Base-by-base conservation (phyloP, 2,329 filamentous ascomycete genomes). In the Pyricularia pennisetigena region DNA sequence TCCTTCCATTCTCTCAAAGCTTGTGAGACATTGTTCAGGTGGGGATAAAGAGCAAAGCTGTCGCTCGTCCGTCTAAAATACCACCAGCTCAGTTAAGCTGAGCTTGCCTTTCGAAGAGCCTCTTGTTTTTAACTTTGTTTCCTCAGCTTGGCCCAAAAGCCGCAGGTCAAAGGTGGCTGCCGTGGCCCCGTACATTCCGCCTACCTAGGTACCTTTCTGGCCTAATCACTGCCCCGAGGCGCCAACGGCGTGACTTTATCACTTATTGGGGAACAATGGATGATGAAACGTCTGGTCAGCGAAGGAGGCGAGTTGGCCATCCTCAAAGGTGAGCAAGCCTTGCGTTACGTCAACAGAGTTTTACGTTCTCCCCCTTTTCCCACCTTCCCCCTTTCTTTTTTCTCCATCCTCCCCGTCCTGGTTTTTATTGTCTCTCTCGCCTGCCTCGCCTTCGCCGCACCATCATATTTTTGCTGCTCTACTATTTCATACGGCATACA, bases 311-410 rank as follows among this genome's bases (percentile, higher is more conserved):
- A 26, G 59, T 28, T 62, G 59, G 26, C 59, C 10, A 28, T 28
- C 4, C 57, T 67, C 24, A 29, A 67, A 35, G 49, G 65, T 67
- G 65, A 67, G 65, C 61, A 32, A 41, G 30, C 65, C 59, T 62
- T 61, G 28, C 14, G 20, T 62, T 67, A n/a, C 23, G 14, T 28
- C 65, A 61, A 28, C 12, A 23, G 23, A 20, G 2, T 29, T 24
- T 29, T 29, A 28, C 8, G 28, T 24, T 28, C 8, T 28, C 49
- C n/a, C 24, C 24, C 8, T 61, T 61, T 35, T 20, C n/a, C n/a
- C n/a, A n/a, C n/a, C 14, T 4, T 16, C 4, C 30, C 32, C 54
- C 49, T 41, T 10, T 30, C 3, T 14, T 29, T 28, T 14, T 23
- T 8, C 6, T 24, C 23, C 24, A 2, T 16, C 59, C 59, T 62